A percentile compares a stretch with the other conserved stretches of the same genome.
Conservation (phyloP, 345 rosid species). For the Citrus unshiu region DNA sequence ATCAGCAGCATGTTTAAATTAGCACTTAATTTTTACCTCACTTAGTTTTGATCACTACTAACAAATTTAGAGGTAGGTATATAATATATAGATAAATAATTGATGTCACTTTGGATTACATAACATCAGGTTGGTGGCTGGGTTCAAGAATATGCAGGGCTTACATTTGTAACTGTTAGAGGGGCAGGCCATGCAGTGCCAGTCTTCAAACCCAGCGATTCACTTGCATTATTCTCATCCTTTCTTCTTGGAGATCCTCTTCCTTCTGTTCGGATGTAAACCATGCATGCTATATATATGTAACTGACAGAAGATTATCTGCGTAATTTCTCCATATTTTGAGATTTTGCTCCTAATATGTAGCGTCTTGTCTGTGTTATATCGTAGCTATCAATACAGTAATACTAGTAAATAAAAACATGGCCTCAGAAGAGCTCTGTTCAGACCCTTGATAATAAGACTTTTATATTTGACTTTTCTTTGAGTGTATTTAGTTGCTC, state of each 20-base stretch:
- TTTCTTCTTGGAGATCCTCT: conserved; percentile 54
- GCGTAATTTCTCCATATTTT: neutral
- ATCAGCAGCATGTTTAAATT: neutral
- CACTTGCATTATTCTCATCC: conserved; percentile 67
- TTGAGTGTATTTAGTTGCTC: neutral
- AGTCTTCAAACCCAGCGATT: conserved; percentile 64
- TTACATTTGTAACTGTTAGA: conserved; percentile 84
- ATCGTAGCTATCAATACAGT: no score
- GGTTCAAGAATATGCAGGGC: conserved; percentile 86
- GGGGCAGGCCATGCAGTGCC: conserved; percentile 99
- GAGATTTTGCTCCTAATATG: neutral
- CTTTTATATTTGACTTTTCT: neutral
- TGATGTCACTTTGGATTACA: neutral
- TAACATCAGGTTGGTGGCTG: conserved; percentile 74
- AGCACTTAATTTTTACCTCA: no score
- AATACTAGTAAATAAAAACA: no score
- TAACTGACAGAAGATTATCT: neutral
- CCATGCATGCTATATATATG: neutral
- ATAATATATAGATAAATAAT: no score
- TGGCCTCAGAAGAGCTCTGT: no score
- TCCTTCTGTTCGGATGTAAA: conserved; percentile 22
- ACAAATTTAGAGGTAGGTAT: no score
- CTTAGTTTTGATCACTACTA: no score
- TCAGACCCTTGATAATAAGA: no score
- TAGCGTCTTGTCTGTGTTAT: neutral